Percentiles rank a stretch among this genome's conserved stretches.
Conservation (phyloP, 306 rosid genomes). For the Sophora flavescens region DNA sequence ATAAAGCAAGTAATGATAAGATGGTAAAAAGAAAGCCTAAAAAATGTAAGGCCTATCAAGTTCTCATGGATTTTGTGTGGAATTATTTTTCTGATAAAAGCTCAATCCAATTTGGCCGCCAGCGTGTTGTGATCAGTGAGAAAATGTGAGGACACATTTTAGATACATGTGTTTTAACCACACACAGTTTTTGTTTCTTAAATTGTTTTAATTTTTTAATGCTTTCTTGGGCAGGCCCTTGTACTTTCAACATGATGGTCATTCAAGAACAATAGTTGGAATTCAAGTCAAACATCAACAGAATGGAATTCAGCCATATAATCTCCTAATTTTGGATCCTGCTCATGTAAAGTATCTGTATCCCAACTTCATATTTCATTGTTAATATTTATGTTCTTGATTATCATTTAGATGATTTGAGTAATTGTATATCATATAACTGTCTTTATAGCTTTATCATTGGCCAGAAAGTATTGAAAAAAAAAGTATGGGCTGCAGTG, state of each 20-base stretch:
- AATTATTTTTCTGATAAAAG: slow-evolving; percentile 74
- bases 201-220: slow-evolving; percentile 43
- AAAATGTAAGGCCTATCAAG: slow-evolving; percentile 59
- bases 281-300: slow-evolving; percentile 66
- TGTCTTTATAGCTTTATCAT: slow-evolving; percentile 7
- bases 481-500: not conserved
- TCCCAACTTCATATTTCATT: slow-evolving; percentile 33
- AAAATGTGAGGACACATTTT: slow-evolving; percentile 58
- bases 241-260: slow-evolving; percentile 93
- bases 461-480: not conserved
- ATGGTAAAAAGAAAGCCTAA: slow-evolving; percentile 38
- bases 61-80: slow-evolving; percentile 86
- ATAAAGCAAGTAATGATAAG: slow-evolving; percentile 32
- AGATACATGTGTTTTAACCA: not conserved
- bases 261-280: slow-evolving; percentile 88
- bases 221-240: slow-evolving; percentile 69
- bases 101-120: slow-evolving; percentile 48
- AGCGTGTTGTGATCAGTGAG: slow-evolving; percentile 57
- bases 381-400: slow-evolving; percentile 24
- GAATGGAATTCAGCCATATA: slow-evolving; percentile 51
- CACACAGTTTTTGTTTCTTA: slow-evolving; percentile 33
- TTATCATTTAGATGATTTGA: slow-evolving; percentile 24
- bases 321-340: slow-evolving; percentile 83
- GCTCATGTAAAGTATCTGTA: slow-evolving; percentile 64
- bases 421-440: slow-evolving; percentile 22